phyloP scores from a whole-genome alignment of 305 asterid species.

The Striga hermonthica region DNA sequence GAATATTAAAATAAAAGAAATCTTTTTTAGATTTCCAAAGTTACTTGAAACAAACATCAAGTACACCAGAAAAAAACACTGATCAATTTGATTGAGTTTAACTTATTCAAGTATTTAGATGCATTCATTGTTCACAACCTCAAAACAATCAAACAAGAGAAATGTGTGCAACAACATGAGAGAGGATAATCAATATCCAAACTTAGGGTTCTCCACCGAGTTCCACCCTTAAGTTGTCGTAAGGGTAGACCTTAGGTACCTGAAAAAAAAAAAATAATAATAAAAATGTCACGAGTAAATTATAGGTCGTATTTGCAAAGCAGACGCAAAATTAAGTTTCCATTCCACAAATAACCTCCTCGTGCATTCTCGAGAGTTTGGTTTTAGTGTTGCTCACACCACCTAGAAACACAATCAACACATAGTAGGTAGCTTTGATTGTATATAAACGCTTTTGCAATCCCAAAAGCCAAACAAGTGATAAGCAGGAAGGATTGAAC shows the following conservation, averaged over 20 bases:
- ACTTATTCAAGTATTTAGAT: slow-evolving; percentile 24
- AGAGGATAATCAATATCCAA: slow-evolving; percentile 25
- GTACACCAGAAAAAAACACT: slow-evolving; percentile 22
- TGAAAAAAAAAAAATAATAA: slow-evolving; percentile 36
- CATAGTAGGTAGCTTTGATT: neutral
- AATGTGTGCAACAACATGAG: neutral
- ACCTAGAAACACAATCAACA: neutral
- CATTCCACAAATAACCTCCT: neutral
- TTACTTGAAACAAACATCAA: slow-evolving; percentile 14
- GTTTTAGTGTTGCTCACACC: neutral
- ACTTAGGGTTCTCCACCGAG: slow-evolving; percentile 76
- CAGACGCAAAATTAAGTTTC: neutral
- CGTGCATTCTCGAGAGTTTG: neutral
- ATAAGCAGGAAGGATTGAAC: neutral
- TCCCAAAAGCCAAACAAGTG: neutral
- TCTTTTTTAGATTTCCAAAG: neutral
- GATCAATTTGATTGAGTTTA: neutral
- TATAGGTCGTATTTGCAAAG: neutral
- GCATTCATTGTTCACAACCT: slow-evolving; percentile 10
- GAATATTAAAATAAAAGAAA: neutral
- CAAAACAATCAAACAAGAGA: neutral
- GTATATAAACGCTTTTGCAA: neutral
- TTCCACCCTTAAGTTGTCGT: slow-evolving; percentile 75
- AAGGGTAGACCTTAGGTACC: slow-evolving; percentile 74
- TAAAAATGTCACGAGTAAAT: slow-evolving; percentile 15